Evolutionary conservation across 768 basidiomycete species (phyloP).

Genomic region (Russula compacta): DNA sequence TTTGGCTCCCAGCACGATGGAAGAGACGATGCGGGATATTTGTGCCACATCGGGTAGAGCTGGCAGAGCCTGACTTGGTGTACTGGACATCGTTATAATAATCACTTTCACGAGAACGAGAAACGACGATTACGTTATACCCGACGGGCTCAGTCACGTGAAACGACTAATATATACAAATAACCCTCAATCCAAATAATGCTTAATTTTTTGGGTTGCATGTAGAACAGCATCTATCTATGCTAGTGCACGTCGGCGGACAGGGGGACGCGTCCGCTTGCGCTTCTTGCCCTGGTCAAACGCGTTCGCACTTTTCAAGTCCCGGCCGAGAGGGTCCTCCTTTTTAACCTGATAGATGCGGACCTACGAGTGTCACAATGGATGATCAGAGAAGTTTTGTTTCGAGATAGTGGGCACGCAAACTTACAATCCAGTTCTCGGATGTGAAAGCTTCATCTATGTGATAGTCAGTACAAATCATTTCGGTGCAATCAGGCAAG

Average conservation of each 20-base stretch:
- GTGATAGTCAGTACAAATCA: not conserved
- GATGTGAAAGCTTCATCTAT: conserved; percentile 96
- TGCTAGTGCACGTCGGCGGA: conserved; percentile 44
- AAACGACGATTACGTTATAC: conserved; percentile 5
- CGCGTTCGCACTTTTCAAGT: conserved; percentile 78
- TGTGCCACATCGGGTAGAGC: not conserved
- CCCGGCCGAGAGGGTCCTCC: conserved; percentile 84
- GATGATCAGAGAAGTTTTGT: not conserved
- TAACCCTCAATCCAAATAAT: not conserved
- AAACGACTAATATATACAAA: not conserved
- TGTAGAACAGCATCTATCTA: conserved; percentile 17
- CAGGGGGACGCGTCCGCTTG: conserved; percentile 65
- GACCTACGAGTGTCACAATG: conserved; percentile 37
- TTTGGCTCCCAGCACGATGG: conserved; percentile 4
- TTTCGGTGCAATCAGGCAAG: not conserved
- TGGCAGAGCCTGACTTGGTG: not conserved
- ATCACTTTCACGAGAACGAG: not conserved
- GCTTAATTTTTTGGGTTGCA: not conserved
- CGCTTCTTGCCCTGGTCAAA: conserved; percentile 85
- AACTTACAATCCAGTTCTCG: conserved; percentile 96
- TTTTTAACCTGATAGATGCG: conserved; percentile 95
- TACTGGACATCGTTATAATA: not conserved
- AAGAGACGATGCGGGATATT: conserved; percentile 1
- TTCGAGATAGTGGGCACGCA: not conserved
- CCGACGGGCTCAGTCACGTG: not conserved